These are phyloP conservation scores for Phytophthora hybrid DNA, from an alignment of 352 stramenopile genomes.

Conservation along the genomic window DNA sequence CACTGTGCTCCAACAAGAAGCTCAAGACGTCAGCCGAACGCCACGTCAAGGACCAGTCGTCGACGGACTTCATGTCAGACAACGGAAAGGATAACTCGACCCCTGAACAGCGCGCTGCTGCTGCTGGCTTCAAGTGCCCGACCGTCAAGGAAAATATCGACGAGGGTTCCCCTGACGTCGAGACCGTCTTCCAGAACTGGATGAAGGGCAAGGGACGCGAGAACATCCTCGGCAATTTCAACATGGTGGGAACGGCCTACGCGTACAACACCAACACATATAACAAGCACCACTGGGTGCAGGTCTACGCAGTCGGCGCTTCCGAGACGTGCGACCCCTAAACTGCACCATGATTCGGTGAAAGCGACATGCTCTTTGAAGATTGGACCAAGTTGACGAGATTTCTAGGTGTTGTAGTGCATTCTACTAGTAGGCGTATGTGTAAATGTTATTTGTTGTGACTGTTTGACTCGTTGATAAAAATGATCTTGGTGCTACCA, in stretches of 20 bases:
- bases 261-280: constrained; percentile 27
- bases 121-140: constrained; percentile 53
- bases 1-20: constrained; percentile 48
- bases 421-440: not conserved
- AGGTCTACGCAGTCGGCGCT: constrained; percentile 46
- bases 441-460: not conserved
- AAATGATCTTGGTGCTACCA: no score
- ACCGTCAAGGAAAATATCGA: constrained; percentile 42
- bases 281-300: constrained; percentile 59
- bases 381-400: not conserved
- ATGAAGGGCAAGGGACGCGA: constrained; percentile 30
- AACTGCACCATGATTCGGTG: not conserved
- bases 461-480: no score
- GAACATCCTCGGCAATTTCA: constrained; percentile 38
- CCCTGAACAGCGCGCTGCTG: constrained; percentile 37
- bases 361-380: not conserved
- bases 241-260: constrained; percentile 43
- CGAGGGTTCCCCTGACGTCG: constrained; percentile 28
- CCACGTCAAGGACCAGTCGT: constrained; percentile 46
- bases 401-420: not conserved
- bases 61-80: constrained; percentile 52
- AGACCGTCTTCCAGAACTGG: constrained; percentile 41
- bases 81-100: constrained; percentile 46
- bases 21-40: constrained; percentile 25
- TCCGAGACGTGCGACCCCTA: constrained; percentile 37